Evolutionary conservation across 129 eudicot genomes (phyloP).

Genomic region (Chrysanthemum makinoi): DNA sequence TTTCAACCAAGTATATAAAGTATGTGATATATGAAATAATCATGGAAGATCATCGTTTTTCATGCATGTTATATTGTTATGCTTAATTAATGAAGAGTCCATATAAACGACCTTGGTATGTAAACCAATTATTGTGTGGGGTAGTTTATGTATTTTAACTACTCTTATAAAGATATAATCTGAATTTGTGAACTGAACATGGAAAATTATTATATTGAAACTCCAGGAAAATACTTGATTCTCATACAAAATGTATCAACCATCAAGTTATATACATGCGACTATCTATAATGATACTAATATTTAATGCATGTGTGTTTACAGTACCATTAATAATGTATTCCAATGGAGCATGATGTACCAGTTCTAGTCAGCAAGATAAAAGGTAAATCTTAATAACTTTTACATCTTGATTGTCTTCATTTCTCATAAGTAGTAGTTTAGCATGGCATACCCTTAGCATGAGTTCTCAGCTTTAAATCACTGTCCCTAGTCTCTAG

Average conservation of each 20-base stretch:
- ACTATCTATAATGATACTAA: constrained; percentile 4
- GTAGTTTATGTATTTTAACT: not conserved
- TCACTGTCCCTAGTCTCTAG: too few relatives aligned
- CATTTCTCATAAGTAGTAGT: not conserved
- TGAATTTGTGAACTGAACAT: not conserved
- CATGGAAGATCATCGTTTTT: not conserved
- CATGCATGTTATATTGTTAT: not conserved
- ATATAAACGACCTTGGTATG: too few relatives aligned
- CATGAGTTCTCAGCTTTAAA: not conserved
- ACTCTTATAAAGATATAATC: not conserved
- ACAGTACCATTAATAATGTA: constrained; percentile 68
- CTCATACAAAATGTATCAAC: constrained; percentile 2
- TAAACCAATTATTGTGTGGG: too few relatives aligned
- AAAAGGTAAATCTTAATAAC: constrained; percentile 38
- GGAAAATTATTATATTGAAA: not conserved
- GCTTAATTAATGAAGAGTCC: too few relatives aligned
- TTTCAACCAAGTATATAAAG: not conserved
- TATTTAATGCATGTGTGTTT: constrained; percentile 18
- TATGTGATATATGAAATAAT: constrained; percentile 1
- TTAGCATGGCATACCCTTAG: constrained; percentile 3
- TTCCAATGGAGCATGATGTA: constrained; percentile 40
- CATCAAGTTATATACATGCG: not conserved
- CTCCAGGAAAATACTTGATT: constrained; percentile 2
- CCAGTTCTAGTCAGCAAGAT: constrained; percentile 30
- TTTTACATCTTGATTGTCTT: constrained; percentile 3